Evolutionary conservation across 805 yeast genomes (phyloP).

Genomic region (Metschnikowia lochheadii): DNA sequence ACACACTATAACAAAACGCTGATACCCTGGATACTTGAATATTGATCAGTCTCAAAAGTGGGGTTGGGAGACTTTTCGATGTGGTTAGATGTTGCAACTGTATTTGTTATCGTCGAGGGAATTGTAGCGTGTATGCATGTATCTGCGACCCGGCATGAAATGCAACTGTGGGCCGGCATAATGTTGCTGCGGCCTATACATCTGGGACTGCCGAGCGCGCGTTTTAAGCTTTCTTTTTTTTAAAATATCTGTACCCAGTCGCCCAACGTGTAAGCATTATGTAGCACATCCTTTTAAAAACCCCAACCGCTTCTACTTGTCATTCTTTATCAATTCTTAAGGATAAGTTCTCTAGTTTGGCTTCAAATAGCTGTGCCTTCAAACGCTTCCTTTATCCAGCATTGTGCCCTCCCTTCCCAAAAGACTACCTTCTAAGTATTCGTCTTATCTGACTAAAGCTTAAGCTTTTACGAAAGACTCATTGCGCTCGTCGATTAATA

Average conservation of each 20-base stretch:
- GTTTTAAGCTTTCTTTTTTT: constrained; percentile 3
- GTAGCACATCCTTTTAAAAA: constrained; percentile 1
- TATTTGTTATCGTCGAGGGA: background rate
- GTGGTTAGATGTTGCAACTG: background rate
- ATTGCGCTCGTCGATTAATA: background rate
- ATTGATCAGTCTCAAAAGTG: no score
- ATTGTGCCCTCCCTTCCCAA: background rate
- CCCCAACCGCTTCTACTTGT: background rate
- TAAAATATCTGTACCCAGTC: background rate
- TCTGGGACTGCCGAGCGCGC: background rate
- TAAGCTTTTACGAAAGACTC: background rate
- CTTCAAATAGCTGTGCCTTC: background rate
- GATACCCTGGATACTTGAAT: no score
- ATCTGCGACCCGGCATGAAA: constrained; percentile 1
- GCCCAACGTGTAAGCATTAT: constrained; percentile 4
- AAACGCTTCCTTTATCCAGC: background rate
- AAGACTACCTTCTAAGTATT: background rate
- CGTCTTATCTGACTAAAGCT: background rate
- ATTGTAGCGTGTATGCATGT: background rate
- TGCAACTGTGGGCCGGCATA: constrained; percentile 2
- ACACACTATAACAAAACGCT: background rate
- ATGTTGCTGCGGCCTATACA: background rate
- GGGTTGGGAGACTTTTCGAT: no score
- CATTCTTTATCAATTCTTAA: background rate
- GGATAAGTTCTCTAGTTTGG: background rate